A percentile compares a stretch with the other conserved stretches of the same genome.
Evolutionary conservation across 306 rosid genomes (phyloP).

Genomic region (Pterocarpus macrocarpus): DNA sequence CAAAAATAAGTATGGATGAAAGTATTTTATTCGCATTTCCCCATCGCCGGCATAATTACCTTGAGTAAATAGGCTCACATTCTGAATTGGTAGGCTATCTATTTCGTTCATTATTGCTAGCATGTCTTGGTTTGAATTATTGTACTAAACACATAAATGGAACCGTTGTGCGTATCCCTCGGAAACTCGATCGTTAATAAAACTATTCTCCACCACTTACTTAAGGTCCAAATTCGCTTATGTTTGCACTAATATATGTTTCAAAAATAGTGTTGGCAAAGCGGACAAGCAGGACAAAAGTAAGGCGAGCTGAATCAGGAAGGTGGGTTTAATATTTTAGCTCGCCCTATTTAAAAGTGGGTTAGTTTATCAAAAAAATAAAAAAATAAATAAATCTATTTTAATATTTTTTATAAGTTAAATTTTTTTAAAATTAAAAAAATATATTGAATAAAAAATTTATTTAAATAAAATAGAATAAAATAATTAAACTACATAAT

Average conservation of each 20-base stretch:
- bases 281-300: no score
- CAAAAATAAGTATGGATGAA: background rate
- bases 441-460: no score
- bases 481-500: no score
- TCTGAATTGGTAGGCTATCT: background rate
- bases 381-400: no score
- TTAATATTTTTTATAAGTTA: no score
- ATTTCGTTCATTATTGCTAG: background rate
- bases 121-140: background rate
- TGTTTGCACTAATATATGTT: background rate
- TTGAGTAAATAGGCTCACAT: background rate
- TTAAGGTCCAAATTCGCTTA: background rate
- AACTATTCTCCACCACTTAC: background rate
- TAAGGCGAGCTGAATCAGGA: no score
- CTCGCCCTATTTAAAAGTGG: no score
- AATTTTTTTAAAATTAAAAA: no score
- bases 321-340: no score
- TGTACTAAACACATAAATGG: background rate
- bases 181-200: background rate
- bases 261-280: no score
- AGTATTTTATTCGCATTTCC: background rate
- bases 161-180: background rate
- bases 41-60: background rate
- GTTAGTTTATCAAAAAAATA: no score
- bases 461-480: no score